These are phyloP conservation scores for Amesomyces nigricolor DNA, from an alignment of 2,329 filamentous ascomycete species.

Conservation along the genomic window DNA sequence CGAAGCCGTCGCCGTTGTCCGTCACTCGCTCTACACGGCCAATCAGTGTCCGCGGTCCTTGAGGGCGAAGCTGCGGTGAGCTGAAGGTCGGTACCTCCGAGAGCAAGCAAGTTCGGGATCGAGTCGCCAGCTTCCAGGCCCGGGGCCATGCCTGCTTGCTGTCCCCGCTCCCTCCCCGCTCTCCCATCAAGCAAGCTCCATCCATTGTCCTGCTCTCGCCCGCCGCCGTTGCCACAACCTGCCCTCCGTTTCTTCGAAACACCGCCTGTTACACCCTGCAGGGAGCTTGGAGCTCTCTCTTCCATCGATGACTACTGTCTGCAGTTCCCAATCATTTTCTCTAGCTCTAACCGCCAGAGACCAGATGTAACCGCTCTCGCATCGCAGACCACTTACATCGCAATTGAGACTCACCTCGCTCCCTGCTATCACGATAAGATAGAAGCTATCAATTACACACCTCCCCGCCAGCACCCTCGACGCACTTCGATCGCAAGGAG, in stretches of 20 bases:
- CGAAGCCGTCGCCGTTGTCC: background rate
- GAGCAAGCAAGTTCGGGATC: slow-evolving; percentile 11
- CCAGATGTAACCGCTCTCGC: slow-evolving; percentile 27
- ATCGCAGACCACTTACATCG: slow-evolving; percentile 20
- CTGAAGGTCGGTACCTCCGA: slow-evolving; percentile 14
- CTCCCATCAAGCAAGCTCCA: slow-evolving; percentile 20
- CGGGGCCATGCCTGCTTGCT: slow-evolving; percentile 16
- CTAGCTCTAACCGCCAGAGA: slow-evolving; percentile 19
- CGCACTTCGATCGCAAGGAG: slow-evolving; percentile 43
- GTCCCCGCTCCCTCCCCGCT: slow-evolving; percentile 21
- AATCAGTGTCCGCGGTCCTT: too few species aligned
- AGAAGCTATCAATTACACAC: slow-evolving; percentile 19
- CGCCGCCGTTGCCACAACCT: slow-evolving; percentile 26
- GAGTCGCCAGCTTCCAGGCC: slow-evolving; percentile 9
- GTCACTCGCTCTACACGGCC: background rate
- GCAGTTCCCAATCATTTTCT: slow-evolving; percentile 19
- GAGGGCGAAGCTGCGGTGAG: background rate
- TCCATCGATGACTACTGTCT: slow-evolving; percentile 18
- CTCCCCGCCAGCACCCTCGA: slow-evolving; percentile 22
- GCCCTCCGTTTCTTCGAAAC: slow-evolving; percentile 36
- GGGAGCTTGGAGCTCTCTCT: slow-evolving; percentile 35
- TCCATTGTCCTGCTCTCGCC: slow-evolving; percentile 23
- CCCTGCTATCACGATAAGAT: slow-evolving; percentile 25
- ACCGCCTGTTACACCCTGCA: slow-evolving; percentile 39
- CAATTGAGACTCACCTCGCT: slow-evolving; percentile 22